Evolutionary conservation across 2,329 filamentous ascomycete species (phyloP).

Genomic region (Penicillium rolfsii): DNA sequence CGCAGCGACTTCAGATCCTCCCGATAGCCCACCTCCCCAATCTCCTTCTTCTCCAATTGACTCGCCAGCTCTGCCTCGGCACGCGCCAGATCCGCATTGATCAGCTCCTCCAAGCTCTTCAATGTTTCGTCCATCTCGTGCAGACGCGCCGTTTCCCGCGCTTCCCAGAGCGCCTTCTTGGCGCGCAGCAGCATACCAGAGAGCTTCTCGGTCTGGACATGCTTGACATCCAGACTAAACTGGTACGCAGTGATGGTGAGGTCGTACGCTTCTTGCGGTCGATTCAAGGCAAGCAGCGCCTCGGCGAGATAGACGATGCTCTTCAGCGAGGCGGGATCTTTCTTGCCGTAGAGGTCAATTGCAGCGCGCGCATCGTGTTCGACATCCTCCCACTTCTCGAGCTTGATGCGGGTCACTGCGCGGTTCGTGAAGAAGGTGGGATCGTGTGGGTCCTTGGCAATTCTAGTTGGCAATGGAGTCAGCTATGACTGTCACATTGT

Average conservation of each 20-base stretch:
- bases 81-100: constrained; percentile 45
- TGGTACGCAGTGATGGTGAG: constrained; percentile 74
- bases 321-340: constrained; percentile 69
- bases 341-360: constrained; percentile 63
- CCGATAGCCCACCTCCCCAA: constrained; percentile 67
- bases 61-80: constrained; percentile 43
- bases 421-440: constrained; percentile 86
- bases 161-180: constrained; percentile 86
- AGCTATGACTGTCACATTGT: constrained; percentile 1
- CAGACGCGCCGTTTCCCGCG: constrained; percentile 60
- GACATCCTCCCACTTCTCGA: constrained; percentile 72
- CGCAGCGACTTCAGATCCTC: constrained; percentile 65
- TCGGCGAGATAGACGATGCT: constrained; percentile 82
- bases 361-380: constrained; percentile 77
- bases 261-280: constrained; percentile 72
- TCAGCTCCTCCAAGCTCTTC: constrained; percentile 45
- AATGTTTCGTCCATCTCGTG: constrained; percentile 50
- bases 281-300: constrained; percentile 74
- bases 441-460: constrained; percentile 77
- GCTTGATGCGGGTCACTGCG: constrained; percentile 77
- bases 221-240: constrained; percentile 65
- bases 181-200: constrained; percentile 74
- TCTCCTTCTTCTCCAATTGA: constrained; percentile 43
- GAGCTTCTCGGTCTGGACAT: constrained; percentile 70
- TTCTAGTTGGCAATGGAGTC: constrained; percentile 53